phyloP scores from a whole-genome alignment of 768 basidiomycete species.

The Chalciporus piperatus region DNA sequence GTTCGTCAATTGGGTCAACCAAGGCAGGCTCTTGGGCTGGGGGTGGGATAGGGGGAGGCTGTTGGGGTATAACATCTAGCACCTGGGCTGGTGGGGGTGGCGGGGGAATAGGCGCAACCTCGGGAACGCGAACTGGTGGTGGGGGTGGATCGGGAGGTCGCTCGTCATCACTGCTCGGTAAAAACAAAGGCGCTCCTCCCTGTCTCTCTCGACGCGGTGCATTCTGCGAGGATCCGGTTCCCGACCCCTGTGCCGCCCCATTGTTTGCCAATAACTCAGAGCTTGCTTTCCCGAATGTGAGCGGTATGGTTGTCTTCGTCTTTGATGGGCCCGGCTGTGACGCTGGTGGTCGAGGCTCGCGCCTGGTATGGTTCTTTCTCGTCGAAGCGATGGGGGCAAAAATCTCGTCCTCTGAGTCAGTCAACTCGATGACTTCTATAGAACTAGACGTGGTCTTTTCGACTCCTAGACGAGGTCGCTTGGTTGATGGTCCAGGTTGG shows the following conservation, averaged over 20 bases:
- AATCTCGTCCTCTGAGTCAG: constrained; percentile 47
- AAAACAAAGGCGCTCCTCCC: constrained; percentile 30
- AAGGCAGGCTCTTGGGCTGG: constrained; percentile 3
- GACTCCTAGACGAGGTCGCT: constrained; percentile 5
- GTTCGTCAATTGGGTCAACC: constrained; percentile 25
- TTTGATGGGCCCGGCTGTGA: constrained; percentile 1
- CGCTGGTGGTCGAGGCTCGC: neutral
- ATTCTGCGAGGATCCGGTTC: constrained; percentile 14
- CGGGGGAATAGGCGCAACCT: neutral
- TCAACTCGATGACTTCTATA: constrained; percentile 46
- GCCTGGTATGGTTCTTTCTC: neutral
- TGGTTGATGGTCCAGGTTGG: constrained; percentile 20
- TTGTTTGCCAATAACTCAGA: constrained; percentile 7
- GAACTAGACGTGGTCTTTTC: constrained; percentile 8
- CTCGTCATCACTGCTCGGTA: constrained; percentile 39
- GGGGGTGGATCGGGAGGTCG: neutral
- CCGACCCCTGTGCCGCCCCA: neutral
- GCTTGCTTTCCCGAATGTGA: constrained; percentile 15
- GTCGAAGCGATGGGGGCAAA: neutral
- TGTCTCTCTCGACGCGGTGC: constrained; percentile 1
- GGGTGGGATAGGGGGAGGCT: constrained; percentile 1
- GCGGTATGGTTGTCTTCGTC: neutral
- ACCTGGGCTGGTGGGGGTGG: neutral
- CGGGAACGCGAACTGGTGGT: neutral
- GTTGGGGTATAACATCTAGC: neutral